Conservation (phyloP, 331 rosid genomes). For the Rosa hybrid region DNA sequence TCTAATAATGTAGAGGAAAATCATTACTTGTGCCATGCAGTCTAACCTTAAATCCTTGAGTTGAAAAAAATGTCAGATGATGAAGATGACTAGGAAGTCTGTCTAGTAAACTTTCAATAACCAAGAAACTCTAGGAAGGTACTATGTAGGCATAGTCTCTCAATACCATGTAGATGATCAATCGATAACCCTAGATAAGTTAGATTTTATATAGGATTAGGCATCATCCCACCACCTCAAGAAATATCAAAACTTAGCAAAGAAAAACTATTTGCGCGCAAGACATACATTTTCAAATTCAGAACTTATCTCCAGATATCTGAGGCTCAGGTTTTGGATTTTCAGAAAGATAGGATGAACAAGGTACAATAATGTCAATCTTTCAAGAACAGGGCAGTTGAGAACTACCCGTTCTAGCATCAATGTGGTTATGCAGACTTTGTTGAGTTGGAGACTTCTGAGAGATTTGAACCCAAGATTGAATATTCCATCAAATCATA, state of each 20-base stretch:
- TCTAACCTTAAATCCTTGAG: slow-evolving; percentile 14
- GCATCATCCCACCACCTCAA: neutral
- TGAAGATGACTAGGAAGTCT: slow-evolving; percentile 22
- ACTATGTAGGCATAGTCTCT: slow-evolving; percentile 21
- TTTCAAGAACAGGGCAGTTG: slow-evolving; percentile 32
- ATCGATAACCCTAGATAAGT: slow-evolving; percentile 23
- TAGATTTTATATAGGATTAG: neutral
- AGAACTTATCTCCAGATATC: slow-evolving; percentile 26
- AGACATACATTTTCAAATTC: neutral
- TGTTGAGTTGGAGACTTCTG: slow-evolving; percentile 13
- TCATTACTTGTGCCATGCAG: neutral
- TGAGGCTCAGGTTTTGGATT: slow-evolving; percentile 24
- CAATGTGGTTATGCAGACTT: neutral
- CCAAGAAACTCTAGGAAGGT: slow-evolving; percentile 18
- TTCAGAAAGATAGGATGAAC: slow-evolving; percentile 2
- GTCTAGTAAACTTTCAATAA: slow-evolving; percentile 8
- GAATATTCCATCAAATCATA: too few species aligned
- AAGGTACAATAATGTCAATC: slow-evolving; percentile 19
- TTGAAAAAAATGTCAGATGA: slow-evolving; percentile 14
- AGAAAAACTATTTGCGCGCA: neutral
- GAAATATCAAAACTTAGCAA: slow-evolving; percentile 21
- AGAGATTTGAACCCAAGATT: slow-evolving; percentile 12
- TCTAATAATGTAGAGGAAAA: slow-evolving; percentile 9
- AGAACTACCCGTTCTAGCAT: slow-evolving; percentile 12
- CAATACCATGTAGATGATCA: neutral